Percentiles rank a stretch among this genome's conserved stretches.
phyloP scores from a whole-genome alignment of 2,329 filamentous ascomycete species.

The Aspergillus piperis region DNA sequence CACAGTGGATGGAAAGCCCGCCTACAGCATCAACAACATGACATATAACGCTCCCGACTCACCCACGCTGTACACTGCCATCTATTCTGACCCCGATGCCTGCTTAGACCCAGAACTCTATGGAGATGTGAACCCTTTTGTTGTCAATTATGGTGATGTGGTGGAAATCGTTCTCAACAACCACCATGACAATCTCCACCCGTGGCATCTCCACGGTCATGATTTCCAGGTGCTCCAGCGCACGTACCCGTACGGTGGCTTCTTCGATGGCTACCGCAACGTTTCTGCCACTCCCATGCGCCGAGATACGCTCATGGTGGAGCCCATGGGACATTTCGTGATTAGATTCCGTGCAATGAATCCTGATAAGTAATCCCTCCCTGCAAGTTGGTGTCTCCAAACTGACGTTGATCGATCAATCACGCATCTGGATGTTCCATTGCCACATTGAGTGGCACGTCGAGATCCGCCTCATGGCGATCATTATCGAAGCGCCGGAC shows the following conservation, averaged over 20 bases:
- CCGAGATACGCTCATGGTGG: conserved; percentile 39
- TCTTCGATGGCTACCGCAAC: conserved; percentile 29
- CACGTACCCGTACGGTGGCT: conserved; percentile 26
- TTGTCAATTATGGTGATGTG: conserved; percentile 63
- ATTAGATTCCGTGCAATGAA: conserved; percentile 40
- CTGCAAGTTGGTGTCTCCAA: neutral
- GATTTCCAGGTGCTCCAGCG: conserved; percentile 51
- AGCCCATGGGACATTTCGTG: conserved; percentile 34
- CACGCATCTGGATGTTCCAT: conserved; percentile 38
- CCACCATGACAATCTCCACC: conserved; percentile 42
- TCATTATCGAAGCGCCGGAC: conserved; percentile 36
- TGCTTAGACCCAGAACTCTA: conserved; percentile 64
- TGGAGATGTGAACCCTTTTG: conserved; percentile 66
- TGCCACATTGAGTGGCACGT: conserved; percentile 43
- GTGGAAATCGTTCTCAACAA: conserved; percentile 43
- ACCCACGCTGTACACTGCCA: conserved; percentile 74
- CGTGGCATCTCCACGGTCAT: conserved; percentile 56
- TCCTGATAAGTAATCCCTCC: conserved; percentile 27
- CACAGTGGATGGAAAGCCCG: conserved; percentile 64
- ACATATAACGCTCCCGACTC: conserved; percentile 75
- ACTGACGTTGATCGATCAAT: neutral
- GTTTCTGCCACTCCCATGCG: conserved; percentile 30
- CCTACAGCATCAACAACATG: conserved; percentile 72
- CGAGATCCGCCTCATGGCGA: conserved; percentile 32
- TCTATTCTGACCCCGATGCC: conserved; percentile 57